Evolutionary conservation across 495 filamentous ascomycete genomes (phyloP), one percentile per base, ranked within the genome.

Genomic region (Sabuloglossum arenarium): DNA sequence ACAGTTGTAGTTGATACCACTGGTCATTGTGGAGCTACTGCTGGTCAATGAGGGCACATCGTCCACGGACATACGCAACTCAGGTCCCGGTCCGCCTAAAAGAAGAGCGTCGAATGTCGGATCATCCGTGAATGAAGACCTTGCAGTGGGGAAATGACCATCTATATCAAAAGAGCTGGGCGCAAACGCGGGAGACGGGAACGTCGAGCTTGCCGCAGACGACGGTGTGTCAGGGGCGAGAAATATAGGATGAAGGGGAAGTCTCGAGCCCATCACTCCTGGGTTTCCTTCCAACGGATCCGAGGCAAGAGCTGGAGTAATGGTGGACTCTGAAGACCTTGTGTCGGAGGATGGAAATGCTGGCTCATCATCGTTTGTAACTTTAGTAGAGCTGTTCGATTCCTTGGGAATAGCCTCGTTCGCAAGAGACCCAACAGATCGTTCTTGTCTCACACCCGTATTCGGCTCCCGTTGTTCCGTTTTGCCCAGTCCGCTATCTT

Each of bases 1-100:
- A 14, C 47, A 11, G 16, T 51, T 51, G 47, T 27, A 51, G 16
- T 3, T 62, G 63, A 74, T 75, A 30, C 79, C 79, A 56, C 82
- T 81, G 2, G 86, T 86, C 79, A 81, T 85, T 14, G 86, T 89
- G 0, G 88, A 94, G 61, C 86, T 79, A 64, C 84, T 88, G 67
- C 84, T 89, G 19, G 82, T 88, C 29, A 94, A 68, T 30, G 88
- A 94, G 6, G 88, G 88, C 11, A 90, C 84, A 68, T 88, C 86
- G 56, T 94, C 88, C 24, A 87, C 75, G 6, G 88, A 94, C 21
- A 81, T 73, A 53, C 87, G 82, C 12, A 81, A 58, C 58, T 81
- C 78, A 14, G 78, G 78, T 6, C 77, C 75, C 30, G 78, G 77
- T 54, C 83, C 79, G 32, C 78, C 76, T 61, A 81, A 71, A 6